Evolutionary conservation across 768 basidiomycete genomes (phyloP).

Genomic region (Guyanaporus albipodus): DNA sequence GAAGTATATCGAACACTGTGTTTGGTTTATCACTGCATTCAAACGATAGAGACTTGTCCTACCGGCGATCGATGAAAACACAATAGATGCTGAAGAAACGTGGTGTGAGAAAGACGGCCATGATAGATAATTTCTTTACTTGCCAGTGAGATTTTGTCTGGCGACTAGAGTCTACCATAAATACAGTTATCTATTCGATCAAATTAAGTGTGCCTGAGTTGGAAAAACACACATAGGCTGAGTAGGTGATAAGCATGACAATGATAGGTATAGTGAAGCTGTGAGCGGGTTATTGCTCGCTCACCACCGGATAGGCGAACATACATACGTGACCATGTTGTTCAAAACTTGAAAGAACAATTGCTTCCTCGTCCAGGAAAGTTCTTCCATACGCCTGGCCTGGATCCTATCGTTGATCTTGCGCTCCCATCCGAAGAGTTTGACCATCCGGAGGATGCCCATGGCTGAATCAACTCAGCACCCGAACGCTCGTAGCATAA

Average conservation of each 20-base stretch:
- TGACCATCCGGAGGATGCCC: constrained; percentile 61
- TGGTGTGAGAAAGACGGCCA: not conserved
- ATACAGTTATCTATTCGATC: not conserved
- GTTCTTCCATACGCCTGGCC: constrained; percentile 57
- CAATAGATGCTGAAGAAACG: constrained; percentile 5
- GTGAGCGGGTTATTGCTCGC: not conserved
- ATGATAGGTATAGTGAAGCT: constrained; percentile 59
- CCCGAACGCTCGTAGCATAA: not conserved
- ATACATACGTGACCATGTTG: constrained; percentile 7
- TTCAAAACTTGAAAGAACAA: constrained; percentile 48
- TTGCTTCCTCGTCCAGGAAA: constrained; percentile 48
- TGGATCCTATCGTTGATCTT: constrained; percentile 50
- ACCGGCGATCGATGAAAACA: constrained; percentile 9
- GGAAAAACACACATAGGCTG: constrained; percentile 46
- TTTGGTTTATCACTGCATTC: not conserved
- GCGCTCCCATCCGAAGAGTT: constrained; percentile 66
- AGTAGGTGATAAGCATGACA: constrained; percentile 63
- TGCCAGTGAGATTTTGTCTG: constrained; percentile 4
- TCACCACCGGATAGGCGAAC: constrained; percentile 2
- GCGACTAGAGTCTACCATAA: constrained; percentile 4
- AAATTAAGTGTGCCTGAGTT: not conserved
- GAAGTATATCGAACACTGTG: constrained; percentile 4
- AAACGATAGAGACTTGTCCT: not conserved
- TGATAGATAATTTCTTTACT: not conserved
- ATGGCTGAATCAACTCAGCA: constrained; percentile 35